Base-by-base conservation (phyloP, 257 asterid genomes). In the Rauvolfia tetraphylla region DNA sequence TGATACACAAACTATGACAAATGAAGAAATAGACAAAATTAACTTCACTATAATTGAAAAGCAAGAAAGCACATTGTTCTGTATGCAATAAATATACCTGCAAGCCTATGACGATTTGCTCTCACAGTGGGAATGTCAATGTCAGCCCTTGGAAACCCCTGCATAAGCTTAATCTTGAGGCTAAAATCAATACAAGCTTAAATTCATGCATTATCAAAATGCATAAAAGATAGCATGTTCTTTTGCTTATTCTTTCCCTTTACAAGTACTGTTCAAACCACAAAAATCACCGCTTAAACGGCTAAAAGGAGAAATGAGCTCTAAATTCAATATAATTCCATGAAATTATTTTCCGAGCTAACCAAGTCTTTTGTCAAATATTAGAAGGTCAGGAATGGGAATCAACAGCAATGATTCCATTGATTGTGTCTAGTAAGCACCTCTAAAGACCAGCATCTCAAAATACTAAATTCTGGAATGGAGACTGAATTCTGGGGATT, bases 121-220 rank as follows among this genome's bases (percentile, higher is more conserved):
- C 99, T 82, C 54, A 92, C 97, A 15, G 83, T 57, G 2, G 86
- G 90, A 75, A 95, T 84, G 81, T 92, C 99, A 69, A 95, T 88
- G 79, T 92, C 99, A 3, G 89, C 53, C 88, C 98, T 88, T 27
- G 99, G 99, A 81, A 95, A 95, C 20, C 99, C 98, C 99, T 95
- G 90, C 85, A 86, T 41, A 79, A 22, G 36, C 72, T 77, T 56
- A 83, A 4, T 7, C 62, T 38, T 39, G 54, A 48, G 41, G 14
- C 22, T 34, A 69, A 51, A 36, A 62, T 51, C 54, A 59, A 79
- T 39, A 59, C 49, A 7, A 0, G 34, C 25, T 29, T 20, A 61
- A 3, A 39, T 20, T 42, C 51, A 12, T 34, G 5, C 14, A 63
- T 33, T 63, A 34, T 17, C 7, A 0, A 66, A 66, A 66, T 65